A percentile compares a stretch with the other conserved stretches of the same genome.
Conservation (phyloP, 2,329 filamentous ascomycete species). For the Arthrobotrys conoides region DNA sequence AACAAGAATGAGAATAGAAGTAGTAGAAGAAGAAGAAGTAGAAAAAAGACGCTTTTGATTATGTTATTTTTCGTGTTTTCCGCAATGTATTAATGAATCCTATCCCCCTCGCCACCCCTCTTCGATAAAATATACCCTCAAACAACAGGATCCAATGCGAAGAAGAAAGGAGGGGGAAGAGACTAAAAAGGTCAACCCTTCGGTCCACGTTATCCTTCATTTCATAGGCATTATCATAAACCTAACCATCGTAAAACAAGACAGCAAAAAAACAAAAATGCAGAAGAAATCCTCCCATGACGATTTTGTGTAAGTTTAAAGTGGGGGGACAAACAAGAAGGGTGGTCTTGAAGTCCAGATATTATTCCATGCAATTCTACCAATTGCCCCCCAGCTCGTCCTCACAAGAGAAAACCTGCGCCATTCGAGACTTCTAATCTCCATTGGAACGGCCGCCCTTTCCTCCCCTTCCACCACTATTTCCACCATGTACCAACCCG, state of each 20-base stretch:
- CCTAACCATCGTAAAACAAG: background rate
- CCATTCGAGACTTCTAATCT: conserved; percentile 57
- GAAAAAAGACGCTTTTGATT: conserved; percentile 37
- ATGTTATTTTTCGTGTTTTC: conserved; percentile 24
- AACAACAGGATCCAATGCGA: background rate
- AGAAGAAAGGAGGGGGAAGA: background rate
- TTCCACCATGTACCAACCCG: conserved; percentile 74
- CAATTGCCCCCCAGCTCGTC: conserved; percentile 3
- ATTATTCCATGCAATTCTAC: background rate
- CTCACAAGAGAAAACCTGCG: conserved; percentile 45
- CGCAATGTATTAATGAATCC: background rate
- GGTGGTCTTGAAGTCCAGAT: no score
- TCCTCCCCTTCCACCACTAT: conserved; percentile 33
- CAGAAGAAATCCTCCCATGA: conserved; percentile 2
- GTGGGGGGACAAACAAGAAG: background rate
- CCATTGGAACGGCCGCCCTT: conserved; percentile 35
- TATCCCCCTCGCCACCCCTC: background rate
- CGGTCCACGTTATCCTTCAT: conserved; percentile 20
- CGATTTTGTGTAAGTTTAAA: background rate
- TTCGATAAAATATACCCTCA: background rate
- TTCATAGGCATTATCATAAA: conserved; percentile 14
- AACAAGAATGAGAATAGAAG: no score
- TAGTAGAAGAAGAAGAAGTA: background rate
- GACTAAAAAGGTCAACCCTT: background rate
- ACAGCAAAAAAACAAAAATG: conserved; percentile 9